Percentiles rank a stretch among this genome's conserved stretches.
Evolutionary conservation across 2,329 filamentous ascomycete species (phyloP).

Genomic region (Neonectria hederae): DNA sequence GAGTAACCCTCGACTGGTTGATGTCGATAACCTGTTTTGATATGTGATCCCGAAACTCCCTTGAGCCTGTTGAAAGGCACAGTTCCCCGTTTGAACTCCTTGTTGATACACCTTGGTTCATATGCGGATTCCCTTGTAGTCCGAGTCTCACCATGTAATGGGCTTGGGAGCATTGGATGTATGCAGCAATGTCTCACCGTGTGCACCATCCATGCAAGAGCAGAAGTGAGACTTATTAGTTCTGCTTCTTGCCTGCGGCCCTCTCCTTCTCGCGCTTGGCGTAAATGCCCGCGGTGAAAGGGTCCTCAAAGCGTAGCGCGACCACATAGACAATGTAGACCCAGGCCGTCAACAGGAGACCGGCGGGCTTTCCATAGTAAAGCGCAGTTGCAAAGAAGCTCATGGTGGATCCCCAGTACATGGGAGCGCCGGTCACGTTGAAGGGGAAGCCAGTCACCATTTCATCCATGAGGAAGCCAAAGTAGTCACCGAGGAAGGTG

Average conservation of each 20-base stretch:
- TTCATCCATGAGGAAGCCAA: slow-evolving; percentile 95
- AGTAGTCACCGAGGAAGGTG: slow-evolving; percentile 98
- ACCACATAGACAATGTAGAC: slow-evolving; percentile 83
- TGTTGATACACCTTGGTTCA: slow-evolving; percentile 27
- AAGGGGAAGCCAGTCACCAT: slow-evolving; percentile 97
- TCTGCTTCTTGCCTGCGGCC: slow-evolving; percentile 63
- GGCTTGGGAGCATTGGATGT: neutral
- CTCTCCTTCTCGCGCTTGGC: slow-evolving; percentile 78
- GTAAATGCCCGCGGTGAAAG: slow-evolving; percentile 94
- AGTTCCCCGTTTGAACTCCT: slow-evolving; percentile 33
- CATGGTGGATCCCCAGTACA: slow-evolving; percentile 96
- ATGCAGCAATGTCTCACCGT: slow-evolving; percentile 13
- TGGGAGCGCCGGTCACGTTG: slow-evolving; percentile 88
- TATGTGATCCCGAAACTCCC: slow-evolving; percentile 32
- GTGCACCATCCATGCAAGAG: slow-evolving; percentile 21
- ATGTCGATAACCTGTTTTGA: slow-evolving; percentile 34
- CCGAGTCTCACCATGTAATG: slow-evolving; percentile 1
- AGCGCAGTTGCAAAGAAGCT: slow-evolving; percentile 91
- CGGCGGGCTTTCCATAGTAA: slow-evolving; percentile 87
- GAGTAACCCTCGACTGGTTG: slow-evolving; percentile 26
- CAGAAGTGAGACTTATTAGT: slow-evolving; percentile 45
- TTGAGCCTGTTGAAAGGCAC: slow-evolving; percentile 43
- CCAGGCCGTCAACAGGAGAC: slow-evolving; percentile 77
- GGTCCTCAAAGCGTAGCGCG: slow-evolving; percentile 88
- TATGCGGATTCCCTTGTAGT: slow-evolving; percentile 12